These are phyloP conservation scores for Lactifluus piperatus DNA, from an alignment of 768 basidiomycete genomes.

Conservation along the genomic window DNA sequence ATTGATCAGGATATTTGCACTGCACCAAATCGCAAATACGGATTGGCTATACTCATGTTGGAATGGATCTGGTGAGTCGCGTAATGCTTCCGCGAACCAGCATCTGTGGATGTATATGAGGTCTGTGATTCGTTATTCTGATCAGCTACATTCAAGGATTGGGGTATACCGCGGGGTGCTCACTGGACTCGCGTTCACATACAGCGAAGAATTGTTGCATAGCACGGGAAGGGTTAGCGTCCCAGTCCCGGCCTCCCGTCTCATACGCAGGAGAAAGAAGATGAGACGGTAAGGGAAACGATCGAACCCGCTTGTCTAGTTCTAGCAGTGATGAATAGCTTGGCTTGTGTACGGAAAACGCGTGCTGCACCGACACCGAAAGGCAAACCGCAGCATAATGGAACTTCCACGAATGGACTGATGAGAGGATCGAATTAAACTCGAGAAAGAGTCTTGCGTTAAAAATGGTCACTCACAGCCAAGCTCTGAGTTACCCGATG, in stretches of 20 bases:
- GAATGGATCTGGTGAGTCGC: constrained; percentile 34
- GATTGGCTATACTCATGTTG: constrained; percentile 38
- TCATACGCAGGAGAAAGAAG: constrained; percentile 35
- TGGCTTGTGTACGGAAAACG: constrained; percentile 32
- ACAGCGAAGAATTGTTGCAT: constrained; percentile 39
- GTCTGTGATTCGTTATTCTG: constrained; percentile 5
- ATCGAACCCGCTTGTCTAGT: constrained; percentile 43
- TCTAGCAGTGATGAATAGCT: constrained; percentile 39
- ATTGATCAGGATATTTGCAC: constrained; percentile 36
- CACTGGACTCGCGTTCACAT: constrained; percentile 39
- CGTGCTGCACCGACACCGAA: constrained; percentile 35
- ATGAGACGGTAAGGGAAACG: constrained; percentile 38
- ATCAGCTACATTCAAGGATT: neutral
- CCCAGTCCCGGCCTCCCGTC: constrained; percentile 31
- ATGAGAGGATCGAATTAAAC: neutral
- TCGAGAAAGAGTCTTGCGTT: neutral
- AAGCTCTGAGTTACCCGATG: constrained; percentile 31
- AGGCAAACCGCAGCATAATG: constrained; percentile 39
- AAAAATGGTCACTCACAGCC: constrained; percentile 32
- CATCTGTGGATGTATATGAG: constrained; percentile 34
- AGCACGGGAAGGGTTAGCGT: constrained; percentile 30
- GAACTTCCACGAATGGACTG: constrained; percentile 34
- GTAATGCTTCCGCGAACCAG: constrained; percentile 41
- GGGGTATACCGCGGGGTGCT: constrained; percentile 19
- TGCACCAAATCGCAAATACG: constrained; percentile 36